Percentiles rank a stretch among this genome's conserved stretches.
phyloP scores from a whole-genome alignment of 768 basidiomycete species.

The Hebeloma cylindrosporum region DNA sequence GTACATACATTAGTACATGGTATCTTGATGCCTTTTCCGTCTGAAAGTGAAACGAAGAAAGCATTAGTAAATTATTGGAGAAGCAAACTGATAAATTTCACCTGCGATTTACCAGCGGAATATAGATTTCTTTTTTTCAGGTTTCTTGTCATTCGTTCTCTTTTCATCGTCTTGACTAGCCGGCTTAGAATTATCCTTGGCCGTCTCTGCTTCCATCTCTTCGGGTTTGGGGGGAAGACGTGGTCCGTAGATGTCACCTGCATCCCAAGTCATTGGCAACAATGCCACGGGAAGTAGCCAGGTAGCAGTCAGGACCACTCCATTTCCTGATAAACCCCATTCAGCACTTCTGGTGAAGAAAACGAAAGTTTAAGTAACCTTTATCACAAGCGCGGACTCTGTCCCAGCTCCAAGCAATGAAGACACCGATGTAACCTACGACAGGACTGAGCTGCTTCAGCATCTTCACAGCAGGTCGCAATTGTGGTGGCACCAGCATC shows the following conservation, averaged over 20 bases:
- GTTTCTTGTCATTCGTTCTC: constrained; percentile 10
- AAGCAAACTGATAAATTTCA: not conserved
- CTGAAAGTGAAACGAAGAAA: no score
- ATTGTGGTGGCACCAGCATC: constrained; percentile 56
- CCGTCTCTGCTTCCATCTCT: constrained; percentile 14
- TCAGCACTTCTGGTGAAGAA: constrained; percentile 7
- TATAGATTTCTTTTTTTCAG: constrained; percentile 19
- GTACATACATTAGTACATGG: no score
- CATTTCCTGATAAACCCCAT: constrained; percentile 49
- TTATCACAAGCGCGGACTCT: constrained; percentile 66
- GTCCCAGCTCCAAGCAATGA: constrained; percentile 80
- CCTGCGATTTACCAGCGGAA: constrained; percentile 22
- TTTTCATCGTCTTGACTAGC: constrained; percentile 13
- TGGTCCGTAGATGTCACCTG: constrained; percentile 40
- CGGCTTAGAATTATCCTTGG: constrained; percentile 4
- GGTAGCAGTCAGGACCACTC: constrained; percentile 79
- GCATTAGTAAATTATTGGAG: not conserved
- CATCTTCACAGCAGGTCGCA: constrained; percentile 55
- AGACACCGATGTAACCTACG: constrained; percentile 70
- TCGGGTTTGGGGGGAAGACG: constrained; percentile 23
- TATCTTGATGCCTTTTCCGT: no score
- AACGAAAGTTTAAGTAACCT: constrained; percentile 37
- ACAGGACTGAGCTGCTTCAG: constrained; percentile 65
- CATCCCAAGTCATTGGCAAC: constrained; percentile 74
- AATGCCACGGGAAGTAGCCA: constrained; percentile 79